Conservation (phyloP, 1,284 basidiomycete species). For the Dichomitus squalens region DNA sequence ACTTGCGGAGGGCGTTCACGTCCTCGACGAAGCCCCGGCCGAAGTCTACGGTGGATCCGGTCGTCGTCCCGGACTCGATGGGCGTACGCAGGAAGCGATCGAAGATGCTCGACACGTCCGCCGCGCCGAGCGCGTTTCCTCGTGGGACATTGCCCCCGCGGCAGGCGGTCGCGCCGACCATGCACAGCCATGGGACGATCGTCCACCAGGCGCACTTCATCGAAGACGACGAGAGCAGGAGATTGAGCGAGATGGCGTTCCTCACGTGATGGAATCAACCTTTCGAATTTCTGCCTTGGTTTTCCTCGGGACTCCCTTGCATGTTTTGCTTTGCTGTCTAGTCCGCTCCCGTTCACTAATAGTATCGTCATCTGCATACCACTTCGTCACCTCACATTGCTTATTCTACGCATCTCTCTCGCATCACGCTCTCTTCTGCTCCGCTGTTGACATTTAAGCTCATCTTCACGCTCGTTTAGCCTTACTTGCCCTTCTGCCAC, state of each 20-base stretch:
- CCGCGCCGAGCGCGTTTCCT: conserved; percentile 2
- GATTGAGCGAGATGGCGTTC: conserved; percentile 72
- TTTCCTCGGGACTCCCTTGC: background rate
- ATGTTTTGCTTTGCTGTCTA: background rate
- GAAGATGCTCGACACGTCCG: conserved; percentile 18
- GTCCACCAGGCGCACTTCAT: conserved; percentile 52
- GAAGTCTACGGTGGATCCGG: conserved; percentile 19
- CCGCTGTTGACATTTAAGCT: background rate
- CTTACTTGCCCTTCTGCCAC: background rate
- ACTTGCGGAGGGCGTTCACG: conserved; percentile 34
- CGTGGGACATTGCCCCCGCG: conserved; percentile 28
- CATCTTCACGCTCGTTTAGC: background rate
- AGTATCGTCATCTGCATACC: background rate
- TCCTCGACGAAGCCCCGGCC: conserved; percentile 23
- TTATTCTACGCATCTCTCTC: background rate
- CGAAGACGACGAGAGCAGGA: conserved; percentile 64
- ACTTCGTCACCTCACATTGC: background rate
- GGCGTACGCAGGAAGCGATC: conserved; percentile 5
- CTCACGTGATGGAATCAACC: conserved; percentile 35
- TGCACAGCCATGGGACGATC: conserved; percentile 60
- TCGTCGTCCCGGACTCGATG: background rate
- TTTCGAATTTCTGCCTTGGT: background rate
- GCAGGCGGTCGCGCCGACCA: conserved; percentile 53
- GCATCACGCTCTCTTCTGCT: background rate
- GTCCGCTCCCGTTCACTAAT: background rate